Base-by-base conservation (phyloP, 768 basidiomycete species). In the Filobasidium wieringae region DNA sequence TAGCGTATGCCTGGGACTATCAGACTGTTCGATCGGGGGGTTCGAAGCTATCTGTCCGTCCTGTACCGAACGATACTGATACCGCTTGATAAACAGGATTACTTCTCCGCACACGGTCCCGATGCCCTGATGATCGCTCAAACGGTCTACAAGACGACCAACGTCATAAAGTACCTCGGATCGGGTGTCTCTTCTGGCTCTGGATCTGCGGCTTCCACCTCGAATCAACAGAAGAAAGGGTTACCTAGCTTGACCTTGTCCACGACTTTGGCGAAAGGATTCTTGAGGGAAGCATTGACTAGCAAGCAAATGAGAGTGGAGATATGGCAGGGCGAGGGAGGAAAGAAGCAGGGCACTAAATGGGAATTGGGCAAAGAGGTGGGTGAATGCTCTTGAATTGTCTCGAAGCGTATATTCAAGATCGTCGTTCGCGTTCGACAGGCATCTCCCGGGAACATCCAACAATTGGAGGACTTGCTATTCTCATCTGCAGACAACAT, bases 111-210 rank as follows among this genome's bases (percentile, higher is more conserved):
- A 0, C 89, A 96, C 68, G 91, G 90, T 0, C 75, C 81, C 4
- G 92, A 96, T 72, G 93, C 93, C 0, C 76, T 81, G n/a, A 89
- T 83, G 63, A 82, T 93, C 62, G 92, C 93, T 4, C 62, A 66
- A 8, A 64, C 72, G 55, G 69, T 76, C 29, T 77, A 66, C 72
- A 73, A 75, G 56, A 99, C 95, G 2, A 86, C 88, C 66, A 85
- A 88, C 0, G 91, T 96, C 58, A 79, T 99, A 74, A 93, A 93
- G 73, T 86, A 88, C 69, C 82, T 95, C 39, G 93, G 93, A 6
- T 52, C 39, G 17, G 30, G 45, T n/a, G 45, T 37, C 9, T 7
- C 57, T 24, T 41, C 61, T 17, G 50, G 62, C 1, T 64, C 66
- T 2, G 53, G 57, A 22, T 27, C 53, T 17, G 49, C 61, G 5